These are phyloP conservation scores for Rhodotorula glutinis DNA, from an alignment of 1,284 basidiomycete species.

Conservation along the genomic window DNA sequence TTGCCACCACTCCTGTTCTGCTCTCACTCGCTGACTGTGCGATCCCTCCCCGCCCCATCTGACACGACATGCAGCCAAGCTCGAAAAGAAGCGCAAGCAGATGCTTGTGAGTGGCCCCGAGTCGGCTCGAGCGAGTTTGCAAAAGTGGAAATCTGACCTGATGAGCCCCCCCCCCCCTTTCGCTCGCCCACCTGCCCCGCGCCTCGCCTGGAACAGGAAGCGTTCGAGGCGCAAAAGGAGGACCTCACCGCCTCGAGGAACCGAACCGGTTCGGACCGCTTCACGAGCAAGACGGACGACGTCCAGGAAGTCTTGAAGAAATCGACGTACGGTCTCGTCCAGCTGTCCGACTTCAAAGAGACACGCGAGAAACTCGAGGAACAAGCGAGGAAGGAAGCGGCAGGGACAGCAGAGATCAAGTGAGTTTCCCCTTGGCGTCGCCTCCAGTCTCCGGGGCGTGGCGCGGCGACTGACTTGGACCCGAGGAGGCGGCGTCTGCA, in stretches of 20 bases:
- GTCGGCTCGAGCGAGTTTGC: too few relatives aligned
- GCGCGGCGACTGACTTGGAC: constrained; percentile 56
- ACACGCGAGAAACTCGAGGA: constrained; percentile 86
- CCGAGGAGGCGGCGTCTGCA: constrained; percentile 59
- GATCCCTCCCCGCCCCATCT: too few relatives aligned
- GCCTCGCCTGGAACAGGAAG: constrained; percentile 53
- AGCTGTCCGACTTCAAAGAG: constrained; percentile 78
- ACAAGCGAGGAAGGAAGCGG: constrained; percentile 83
- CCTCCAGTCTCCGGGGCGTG: too few relatives aligned
- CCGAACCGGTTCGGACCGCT: constrained; percentile 60
- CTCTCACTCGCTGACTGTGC: too few relatives aligned
- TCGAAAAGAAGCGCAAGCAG: constrained; percentile 72
- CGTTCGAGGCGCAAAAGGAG: constrained; percentile 83
- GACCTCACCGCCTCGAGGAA: constrained; percentile 59
- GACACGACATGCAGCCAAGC: constrained; percentile 43
- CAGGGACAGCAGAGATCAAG: constrained; percentile 73
- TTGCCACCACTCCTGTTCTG: too few relatives aligned
- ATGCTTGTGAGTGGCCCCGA: constrained; percentile 60
- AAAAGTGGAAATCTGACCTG: too few relatives aligned
- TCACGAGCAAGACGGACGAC: constrained; percentile 89
- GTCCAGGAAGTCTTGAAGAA: constrained; percentile 93
- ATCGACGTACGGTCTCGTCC: constrained; percentile 88
- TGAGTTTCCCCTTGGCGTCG: constrained; percentile 54
- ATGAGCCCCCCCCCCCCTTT: not conserved
- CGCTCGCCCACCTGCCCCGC: not conserved